Conservation (phyloP, 2,329 filamentous ascomycete species). For the Myrmaecium sp. region DNA sequence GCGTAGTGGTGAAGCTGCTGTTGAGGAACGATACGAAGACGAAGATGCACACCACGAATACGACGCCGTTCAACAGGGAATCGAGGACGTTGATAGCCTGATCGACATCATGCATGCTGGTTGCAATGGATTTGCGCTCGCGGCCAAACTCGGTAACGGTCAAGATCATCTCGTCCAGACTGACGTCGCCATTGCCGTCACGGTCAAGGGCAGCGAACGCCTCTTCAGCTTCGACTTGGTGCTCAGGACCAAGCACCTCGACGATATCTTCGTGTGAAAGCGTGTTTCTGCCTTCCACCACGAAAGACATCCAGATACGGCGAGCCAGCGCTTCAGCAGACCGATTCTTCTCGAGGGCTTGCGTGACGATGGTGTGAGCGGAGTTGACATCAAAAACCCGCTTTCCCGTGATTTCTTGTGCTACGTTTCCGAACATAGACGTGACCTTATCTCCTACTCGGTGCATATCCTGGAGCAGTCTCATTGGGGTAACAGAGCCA, state of each 20-base stretch:
- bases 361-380: conserved; percentile 73
- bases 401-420: conserved; percentile 88
- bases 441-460: conserved; percentile 87
- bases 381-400: conserved; percentile 87
- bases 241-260: conserved; percentile 67
- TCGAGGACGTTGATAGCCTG: conserved; percentile 87
- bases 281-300: conserved; percentile 70
- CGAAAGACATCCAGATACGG: conserved; percentile 96
- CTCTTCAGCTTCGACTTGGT: conserved; percentile 66
- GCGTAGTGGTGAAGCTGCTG: conserved; percentile 64
- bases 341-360: conserved; percentile 69
- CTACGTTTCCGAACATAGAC: conserved; percentile 80
- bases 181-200: conserved; percentile 87
- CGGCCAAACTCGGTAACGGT: conserved; percentile 71
- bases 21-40: conserved; percentile 87
- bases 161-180: conserved; percentile 84
- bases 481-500: conserved; percentile 60
- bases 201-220: conserved; percentile 66
- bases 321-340: conserved; percentile 85
- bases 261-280: conserved; percentile 66
- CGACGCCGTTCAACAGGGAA: conserved; percentile 64
- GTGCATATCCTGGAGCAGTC: conserved; percentile 51
- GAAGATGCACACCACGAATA: conserved; percentile 64
- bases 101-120: conserved; percentile 94
- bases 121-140: conserved; percentile 73